phyloP scores from a whole-genome alignment of 345 rosid species.

The Murraya koenigii region DNA sequence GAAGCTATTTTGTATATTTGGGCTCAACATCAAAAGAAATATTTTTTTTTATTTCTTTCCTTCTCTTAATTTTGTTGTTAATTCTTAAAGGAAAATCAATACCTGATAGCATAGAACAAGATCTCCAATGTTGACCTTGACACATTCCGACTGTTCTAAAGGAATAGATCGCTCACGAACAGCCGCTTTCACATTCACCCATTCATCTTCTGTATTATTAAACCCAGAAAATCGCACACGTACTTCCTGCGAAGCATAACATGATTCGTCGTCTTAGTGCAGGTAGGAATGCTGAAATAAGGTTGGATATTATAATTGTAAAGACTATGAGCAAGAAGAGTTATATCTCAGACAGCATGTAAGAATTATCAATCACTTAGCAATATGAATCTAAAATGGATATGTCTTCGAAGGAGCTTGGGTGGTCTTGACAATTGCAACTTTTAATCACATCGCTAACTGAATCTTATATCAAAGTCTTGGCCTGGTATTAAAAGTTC shows the following conservation, averaged over 20 bases:
- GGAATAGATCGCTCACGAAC: slow-evolving; percentile 84
- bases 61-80: neutral
- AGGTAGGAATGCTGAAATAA: neutral
- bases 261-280: neutral
- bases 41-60: neutral
- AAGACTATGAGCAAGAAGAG: neutral
- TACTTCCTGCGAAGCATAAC: slow-evolving; percentile 56
- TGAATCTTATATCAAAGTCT: neutral
- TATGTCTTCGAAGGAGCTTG: neutral
- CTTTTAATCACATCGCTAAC: neutral
- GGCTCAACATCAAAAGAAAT: neutral
- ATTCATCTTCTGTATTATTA: slow-evolving; percentile 65
- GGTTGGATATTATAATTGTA: no score
- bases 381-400: neutral
- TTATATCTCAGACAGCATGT: neutral
- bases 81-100: neutral
- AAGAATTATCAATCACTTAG: neutral
- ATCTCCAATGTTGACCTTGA: slow-evolving; percentile 56
- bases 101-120: slow-evolving; percentile 81
- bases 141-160: slow-evolving; percentile 77
- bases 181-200: slow-evolving; percentile 62
- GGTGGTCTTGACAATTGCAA: neutral
- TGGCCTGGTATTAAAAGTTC: neutral
- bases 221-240: slow-evolving; percentile 82
- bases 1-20: neutral